Evolutionary conservation across 495 filamentous ascomycete genomes (phyloP).

Genomic region (Tuber microsphaerosporum): DNA sequence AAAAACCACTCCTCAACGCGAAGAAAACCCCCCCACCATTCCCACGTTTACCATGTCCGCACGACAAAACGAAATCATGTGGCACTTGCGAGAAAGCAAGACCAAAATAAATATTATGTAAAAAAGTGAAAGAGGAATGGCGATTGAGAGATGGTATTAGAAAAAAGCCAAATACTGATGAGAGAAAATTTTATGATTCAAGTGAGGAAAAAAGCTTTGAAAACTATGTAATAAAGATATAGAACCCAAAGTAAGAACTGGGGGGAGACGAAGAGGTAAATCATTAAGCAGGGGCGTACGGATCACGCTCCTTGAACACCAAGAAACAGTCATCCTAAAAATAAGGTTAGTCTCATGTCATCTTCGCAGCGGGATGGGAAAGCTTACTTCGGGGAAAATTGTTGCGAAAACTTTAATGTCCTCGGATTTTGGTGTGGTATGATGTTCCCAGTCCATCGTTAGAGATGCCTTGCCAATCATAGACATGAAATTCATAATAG

Average conservation of each 20-base stretch:
- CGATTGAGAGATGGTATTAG: conserved; percentile 17
- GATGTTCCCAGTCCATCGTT: conserved; percentile 83
- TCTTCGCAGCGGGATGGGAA: background rate
- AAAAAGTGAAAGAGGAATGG: conserved; percentile 22
- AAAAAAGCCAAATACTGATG: conserved; percentile 17
- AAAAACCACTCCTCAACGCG: conserved; percentile 4
- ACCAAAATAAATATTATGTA: conserved; percentile 20
- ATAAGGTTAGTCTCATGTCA: conserved; percentile 5
- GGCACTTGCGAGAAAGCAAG: conserved; percentile 10
- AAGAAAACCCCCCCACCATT: conserved; percentile 18
- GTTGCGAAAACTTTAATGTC: conserved; percentile 98
- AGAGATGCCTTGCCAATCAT: conserved; percentile 94
- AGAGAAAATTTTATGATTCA: conserved; percentile 16
- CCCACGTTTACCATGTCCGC: conserved; percentile 20
- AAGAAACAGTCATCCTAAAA: conserved; percentile 39
- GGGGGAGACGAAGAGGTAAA: background rate
- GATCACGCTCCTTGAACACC: conserved; percentile 39
- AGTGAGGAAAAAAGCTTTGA: background rate
- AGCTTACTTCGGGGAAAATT: conserved; percentile 86
- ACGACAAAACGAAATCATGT: conserved; percentile 19
- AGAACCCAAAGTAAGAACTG: conserved; percentile 10
- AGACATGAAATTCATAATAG: conserved; percentile 76
- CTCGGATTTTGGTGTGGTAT: conserved; percentile 70
- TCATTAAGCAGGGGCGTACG: conserved; percentile 11
- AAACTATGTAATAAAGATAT: conserved; percentile 17